Conservation (phyloP, 2,329 filamentous ascomycete genomes). For the Xylaria sp. region DNA sequence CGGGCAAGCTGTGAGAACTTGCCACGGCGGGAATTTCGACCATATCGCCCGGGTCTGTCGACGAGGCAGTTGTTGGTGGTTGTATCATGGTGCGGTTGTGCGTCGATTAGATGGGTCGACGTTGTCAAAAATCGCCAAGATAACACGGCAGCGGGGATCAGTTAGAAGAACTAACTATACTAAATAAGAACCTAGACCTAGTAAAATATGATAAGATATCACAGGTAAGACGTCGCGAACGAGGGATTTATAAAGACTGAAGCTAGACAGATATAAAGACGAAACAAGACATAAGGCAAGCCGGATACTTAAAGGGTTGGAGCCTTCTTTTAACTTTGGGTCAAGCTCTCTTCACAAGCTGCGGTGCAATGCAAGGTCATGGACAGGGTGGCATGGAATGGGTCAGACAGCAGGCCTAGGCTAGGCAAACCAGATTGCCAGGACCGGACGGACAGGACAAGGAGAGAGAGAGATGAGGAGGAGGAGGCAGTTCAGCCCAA, state of each 20-base stretch:
- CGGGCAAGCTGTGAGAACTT: slow-evolving; percentile 43
- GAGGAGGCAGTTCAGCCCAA: slow-evolving; percentile 44
- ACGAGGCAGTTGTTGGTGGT: slow-evolving; percentile 34
- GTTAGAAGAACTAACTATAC: not conserved
- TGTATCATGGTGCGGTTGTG: slow-evolving; percentile 41
- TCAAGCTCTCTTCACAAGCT: not conserved
- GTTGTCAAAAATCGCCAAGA: slow-evolving; percentile 17
- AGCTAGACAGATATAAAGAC: too few species aligned
- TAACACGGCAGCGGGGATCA: slow-evolving; percentile 1
- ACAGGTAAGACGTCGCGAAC: slow-evolving; percentile 5
- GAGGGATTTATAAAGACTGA: not conserved
- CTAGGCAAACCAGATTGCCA: not conserved
- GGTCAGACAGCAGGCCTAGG: slow-evolving; percentile 1
- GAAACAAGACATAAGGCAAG: not conserved
- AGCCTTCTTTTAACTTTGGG: slow-evolving; percentile 19
- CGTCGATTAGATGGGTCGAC: not conserved
- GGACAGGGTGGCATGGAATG: slow-evolving; percentile 1
- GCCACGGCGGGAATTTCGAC: slow-evolving; percentile 22
- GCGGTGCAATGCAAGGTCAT: not conserved
- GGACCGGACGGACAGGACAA: not conserved
- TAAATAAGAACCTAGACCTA: not conserved
- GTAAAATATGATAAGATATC: not conserved
- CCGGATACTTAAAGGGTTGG: not conserved
- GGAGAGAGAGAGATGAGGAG: not conserved
- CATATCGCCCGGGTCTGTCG: slow-evolving; percentile 20